Evolutionary conservation across 169 alveolate species (phyloP).

Genomic region (Eimeria nieschulzi): DNA sequence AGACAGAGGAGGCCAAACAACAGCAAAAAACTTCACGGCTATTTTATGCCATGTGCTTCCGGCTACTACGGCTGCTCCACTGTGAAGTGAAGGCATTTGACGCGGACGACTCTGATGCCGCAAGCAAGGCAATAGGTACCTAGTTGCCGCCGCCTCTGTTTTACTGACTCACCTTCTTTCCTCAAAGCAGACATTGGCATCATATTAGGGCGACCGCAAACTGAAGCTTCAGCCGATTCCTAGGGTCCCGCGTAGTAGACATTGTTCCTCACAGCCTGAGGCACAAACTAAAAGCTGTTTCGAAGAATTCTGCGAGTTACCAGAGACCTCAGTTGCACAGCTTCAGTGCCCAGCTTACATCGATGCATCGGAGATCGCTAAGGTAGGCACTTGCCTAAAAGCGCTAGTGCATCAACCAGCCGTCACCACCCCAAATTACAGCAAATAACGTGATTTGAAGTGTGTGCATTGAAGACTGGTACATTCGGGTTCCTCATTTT

Average conservation of each 20-base stretch:
- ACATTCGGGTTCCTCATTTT: neutral
- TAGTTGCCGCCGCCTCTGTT: neutral
- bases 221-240: no score
- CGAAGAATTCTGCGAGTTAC: no score
- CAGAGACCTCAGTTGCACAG: slow-evolving; percentile 7
- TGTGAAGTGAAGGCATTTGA: neutral
- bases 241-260: no score
- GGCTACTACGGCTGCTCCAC: neutral
- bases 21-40: slow-evolving; percentile 6
- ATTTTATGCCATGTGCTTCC: neutral
- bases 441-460: neutral
- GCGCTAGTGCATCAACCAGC: neutral
- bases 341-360: neutral
- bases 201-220: no score
- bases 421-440: neutral
- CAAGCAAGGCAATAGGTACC: slow-evolving; percentile 44
- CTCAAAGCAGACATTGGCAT: neutral
- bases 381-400: neutral
- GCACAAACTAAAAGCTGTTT: no score
- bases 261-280: no score
- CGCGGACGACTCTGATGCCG: neutral
- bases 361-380: neutral
- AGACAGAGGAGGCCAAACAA: slow-evolving; percentile 16
- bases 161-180: neutral
- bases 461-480: neutral